Base-by-base conservation (phyloP, 306 rosid species). In the Sphenostylis stenocarpa region DNA sequence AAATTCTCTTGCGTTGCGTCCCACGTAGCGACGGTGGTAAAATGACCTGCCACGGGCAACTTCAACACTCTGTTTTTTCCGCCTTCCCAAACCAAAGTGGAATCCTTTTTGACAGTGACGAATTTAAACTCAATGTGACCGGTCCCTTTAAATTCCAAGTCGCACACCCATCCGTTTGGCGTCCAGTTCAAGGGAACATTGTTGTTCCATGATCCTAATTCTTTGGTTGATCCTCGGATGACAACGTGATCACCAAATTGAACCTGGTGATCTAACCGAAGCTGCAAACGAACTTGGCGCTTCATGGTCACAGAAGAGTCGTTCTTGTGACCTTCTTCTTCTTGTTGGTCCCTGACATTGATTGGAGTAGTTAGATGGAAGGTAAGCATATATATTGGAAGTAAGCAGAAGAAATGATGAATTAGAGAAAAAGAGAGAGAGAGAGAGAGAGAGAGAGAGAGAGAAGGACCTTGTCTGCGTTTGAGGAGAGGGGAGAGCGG, bases 151-250 rank as follows among this genome's bases (percentile, higher is more conserved):
- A 89, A 83, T 61, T 83, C 86, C 70, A 95, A 85, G 7, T 84
- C 64, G 45, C 95, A 83, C n/a, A 88, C 91, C 98, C 98, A 95
- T 31, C 98, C 98, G 1, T 66, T 75, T 63, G 82, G 82, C 0
- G 91, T 90, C 98, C 98, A 95, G 26, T 84, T 77, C 85, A 95
- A 19, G 1, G 85, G 92, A 41, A 89, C 82, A 17, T 62, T 23
- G 47, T 87, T 85, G 84, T 79, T 92, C 98, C 98, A 95, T 0
- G 96, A 85, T 3, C 98, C 98, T 36, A 95, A 78, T 48, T 90
- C 92, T 75, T 90, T 77, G 12, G 83, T 4, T 9, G 98, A 95
- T 76, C 98, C 98, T 73, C 87, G 64, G 83, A 95, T 48, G 44
- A 33, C 93, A 72, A 95, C 87, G 70, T 82, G 90, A 76, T 90